A percentile compares a stretch with the other conserved stretches of the same genome.
phyloP scores from a whole-genome alignment of 768 basidiomycete genomes.

The Podaxis sp. region DNA sequence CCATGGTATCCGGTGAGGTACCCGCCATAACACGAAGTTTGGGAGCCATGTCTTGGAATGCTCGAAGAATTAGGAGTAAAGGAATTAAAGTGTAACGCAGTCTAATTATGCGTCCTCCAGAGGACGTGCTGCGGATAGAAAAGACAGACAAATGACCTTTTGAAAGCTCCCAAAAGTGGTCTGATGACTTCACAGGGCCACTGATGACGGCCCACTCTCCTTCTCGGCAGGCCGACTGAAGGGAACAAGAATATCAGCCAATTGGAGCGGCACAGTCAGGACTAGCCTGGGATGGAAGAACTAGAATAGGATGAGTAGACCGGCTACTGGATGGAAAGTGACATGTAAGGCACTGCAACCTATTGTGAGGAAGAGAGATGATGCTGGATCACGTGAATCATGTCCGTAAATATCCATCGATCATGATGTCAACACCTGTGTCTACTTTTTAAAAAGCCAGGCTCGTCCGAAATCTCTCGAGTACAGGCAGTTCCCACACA shows the following conservation, averaged over 20 bases:
- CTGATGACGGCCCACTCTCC: not conserved
- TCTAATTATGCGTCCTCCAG: not conserved
- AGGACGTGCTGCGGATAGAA: conserved; percentile 4
- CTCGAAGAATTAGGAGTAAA: not conserved
- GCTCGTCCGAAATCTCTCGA: too few species aligned
- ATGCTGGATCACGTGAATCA: too few species aligned
- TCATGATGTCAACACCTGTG: too few species aligned
- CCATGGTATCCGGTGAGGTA: conserved; percentile 50
- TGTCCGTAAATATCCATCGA: too few species aligned
- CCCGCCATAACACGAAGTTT: conserved; percentile 73
- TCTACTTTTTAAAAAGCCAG: too few species aligned
- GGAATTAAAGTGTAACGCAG: not conserved
- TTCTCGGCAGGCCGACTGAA: not conserved
- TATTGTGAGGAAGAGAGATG: not conserved
- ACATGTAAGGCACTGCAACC: not conserved
- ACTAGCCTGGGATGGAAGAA: not conserved
- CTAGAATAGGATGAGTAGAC: not conserved
- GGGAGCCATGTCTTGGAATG: conserved; percentile 34
- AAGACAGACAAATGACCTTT: not conserved
- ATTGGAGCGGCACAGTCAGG: not conserved
- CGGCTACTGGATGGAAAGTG: not conserved
- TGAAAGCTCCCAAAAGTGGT: not conserved
- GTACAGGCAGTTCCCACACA: too few species aligned
- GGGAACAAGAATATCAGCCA: not conserved
- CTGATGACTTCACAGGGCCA: conserved; percentile 1